Evolutionary conservation across 2,329 filamentous ascomycete species (phyloP).

Genomic region (Neoscytalidium dimidiatum): DNA sequence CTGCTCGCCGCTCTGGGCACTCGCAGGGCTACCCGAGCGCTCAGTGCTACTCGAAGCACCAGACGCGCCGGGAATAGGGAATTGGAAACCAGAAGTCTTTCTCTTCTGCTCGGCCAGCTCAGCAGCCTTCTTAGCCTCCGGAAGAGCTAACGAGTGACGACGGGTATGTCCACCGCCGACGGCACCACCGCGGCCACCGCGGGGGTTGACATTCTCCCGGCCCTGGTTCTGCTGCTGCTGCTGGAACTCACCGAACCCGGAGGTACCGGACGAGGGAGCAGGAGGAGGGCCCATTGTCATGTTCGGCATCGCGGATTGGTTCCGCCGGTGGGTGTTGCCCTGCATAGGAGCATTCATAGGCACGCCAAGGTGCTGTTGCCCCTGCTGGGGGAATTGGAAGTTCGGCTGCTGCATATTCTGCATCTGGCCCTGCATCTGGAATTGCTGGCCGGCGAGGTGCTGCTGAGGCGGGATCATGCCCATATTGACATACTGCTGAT

Average conservation of each 20-base stretch:
- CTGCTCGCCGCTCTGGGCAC: constrained; percentile 30
- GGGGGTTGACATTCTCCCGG: constrained; percentile 68
- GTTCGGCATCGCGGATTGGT: constrained; percentile 93
- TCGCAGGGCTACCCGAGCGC: constrained; percentile 58
- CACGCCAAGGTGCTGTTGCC: constrained; percentile 63
- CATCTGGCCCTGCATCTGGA: constrained; percentile 60
- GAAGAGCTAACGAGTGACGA: constrained; percentile 89
- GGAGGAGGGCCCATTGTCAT: constrained; percentile 90
- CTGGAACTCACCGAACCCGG: constrained; percentile 78
- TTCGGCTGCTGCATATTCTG: constrained; percentile 75
- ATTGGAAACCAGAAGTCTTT: constrained; percentile 92
- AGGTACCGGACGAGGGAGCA: constrained; percentile 84
- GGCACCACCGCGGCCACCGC: constrained; percentile 69
- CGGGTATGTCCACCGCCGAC: constrained; percentile 78
- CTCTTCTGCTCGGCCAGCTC: constrained; percentile 96
- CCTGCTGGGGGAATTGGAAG: constrained; percentile 79
- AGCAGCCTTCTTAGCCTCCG: constrained; percentile 96
- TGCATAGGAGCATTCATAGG: constrained; percentile 76
- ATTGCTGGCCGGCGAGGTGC: constrained; percentile 62
- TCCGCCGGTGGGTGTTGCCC: constrained; percentile 87
- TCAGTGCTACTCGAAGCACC: constrained; percentile 52
- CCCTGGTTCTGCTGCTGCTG: constrained; percentile 62
- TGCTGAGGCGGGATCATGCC: constrained; percentile 89
- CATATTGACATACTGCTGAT: constrained; percentile 98
- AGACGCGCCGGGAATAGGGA: constrained; percentile 73